Percentiles rank a stretch among this genome's conserved stretches.
phyloP scores from a whole-genome alignment of 2,329 filamentous ascomycete genomes.

The Sporothrix dimorphospora region DNA sequence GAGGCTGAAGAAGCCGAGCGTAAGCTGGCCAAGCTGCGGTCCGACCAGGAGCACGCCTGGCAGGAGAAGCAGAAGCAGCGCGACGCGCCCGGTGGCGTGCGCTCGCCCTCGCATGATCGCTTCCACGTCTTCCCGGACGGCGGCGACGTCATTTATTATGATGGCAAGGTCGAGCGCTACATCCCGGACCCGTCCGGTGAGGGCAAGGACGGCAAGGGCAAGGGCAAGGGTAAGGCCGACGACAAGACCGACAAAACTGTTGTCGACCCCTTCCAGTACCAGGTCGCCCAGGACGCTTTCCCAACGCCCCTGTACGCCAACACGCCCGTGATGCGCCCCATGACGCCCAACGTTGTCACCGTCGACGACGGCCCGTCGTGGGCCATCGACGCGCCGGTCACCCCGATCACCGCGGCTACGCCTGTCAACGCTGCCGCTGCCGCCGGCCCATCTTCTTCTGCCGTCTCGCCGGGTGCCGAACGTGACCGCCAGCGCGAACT shows the following conservation, averaged over 20 bases:
- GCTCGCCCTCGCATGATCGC: neutral
- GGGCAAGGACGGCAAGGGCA: constrained; percentile 28
- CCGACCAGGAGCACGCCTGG: constrained; percentile 21
- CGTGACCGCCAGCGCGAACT: constrained; percentile 19
- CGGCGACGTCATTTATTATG: constrained; percentile 6
- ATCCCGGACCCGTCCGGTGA: constrained; percentile 38
- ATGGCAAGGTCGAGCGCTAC: neutral
- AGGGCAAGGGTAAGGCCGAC: neutral
- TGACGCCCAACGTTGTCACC: constrained; percentile 42
- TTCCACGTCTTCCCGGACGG: constrained; percentile 5
- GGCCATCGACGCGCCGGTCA: constrained; percentile 41
- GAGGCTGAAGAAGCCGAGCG: neutral
- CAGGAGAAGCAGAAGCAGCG: constrained; percentile 20
- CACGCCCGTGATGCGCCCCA: constrained; percentile 44
- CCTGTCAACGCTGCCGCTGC: neutral
- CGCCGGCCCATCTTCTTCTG: neutral
- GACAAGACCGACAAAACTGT: neutral
- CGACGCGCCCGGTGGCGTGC: neutral
- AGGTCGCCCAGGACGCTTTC: constrained; percentile 58
- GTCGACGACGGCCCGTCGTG: constrained; percentile 34
- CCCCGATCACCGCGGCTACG: neutral
- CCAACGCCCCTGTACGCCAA: constrained; percentile 47
- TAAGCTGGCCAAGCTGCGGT: neutral
- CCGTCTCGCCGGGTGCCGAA: neutral
- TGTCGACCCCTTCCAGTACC: constrained; percentile 63